Conservation (phyloP, 768 basidiomycete genomes). For the Fibroporia radiculosa region DNA sequence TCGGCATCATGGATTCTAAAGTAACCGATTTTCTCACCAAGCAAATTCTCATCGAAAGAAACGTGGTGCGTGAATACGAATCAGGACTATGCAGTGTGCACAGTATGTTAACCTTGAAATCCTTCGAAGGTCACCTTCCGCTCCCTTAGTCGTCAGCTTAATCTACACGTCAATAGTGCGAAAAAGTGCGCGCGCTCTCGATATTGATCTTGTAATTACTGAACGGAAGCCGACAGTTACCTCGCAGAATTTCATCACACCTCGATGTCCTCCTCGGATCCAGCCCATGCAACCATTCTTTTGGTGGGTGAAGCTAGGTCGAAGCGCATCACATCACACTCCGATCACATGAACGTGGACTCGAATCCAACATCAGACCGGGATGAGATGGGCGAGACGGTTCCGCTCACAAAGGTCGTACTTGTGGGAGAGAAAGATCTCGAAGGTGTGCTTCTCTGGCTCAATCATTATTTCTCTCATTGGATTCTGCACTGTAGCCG, state of each 20-base stretch:
- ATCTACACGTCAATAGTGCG: conserved; percentile 68
- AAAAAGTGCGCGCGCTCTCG: conserved; percentile 51
- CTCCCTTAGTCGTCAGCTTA: conserved; percentile 61
- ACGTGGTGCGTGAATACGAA: conserved; percentile 29
- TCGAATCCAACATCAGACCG: conserved; percentile 26
- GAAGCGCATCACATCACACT: conserved; percentile 2
- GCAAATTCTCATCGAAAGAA: conserved; percentile 36
- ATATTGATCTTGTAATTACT: not conserved
- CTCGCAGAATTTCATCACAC: conserved; percentile 50
- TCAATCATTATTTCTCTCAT: not conserved
- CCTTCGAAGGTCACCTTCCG: conserved; percentile 65
- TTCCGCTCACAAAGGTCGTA: conserved; percentile 40
- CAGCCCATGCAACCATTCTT: conserved; percentile 61
- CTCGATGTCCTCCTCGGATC: conserved; percentile 31
- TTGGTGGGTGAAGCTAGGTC: conserved; percentile 47
- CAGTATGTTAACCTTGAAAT: too few species aligned
- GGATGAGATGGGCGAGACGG: conserved; percentile 33
- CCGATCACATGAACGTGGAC: conserved; percentile 29
- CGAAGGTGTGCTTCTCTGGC: conserved; percentile 36
- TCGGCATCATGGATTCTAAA: conserved; percentile 5
- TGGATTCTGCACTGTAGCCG: conserved; percentile 30
- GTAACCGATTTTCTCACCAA: conserved; percentile 38
- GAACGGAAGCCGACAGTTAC: conserved; percentile 36
- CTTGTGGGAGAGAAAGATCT: conserved; percentile 59
- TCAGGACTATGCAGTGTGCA: too few species aligned